These are phyloP conservation scores for Ascochyta koolunga DNA, from an alignment of 2,329 filamentous ascomycete genomes.

Conservation along the genomic window DNA sequence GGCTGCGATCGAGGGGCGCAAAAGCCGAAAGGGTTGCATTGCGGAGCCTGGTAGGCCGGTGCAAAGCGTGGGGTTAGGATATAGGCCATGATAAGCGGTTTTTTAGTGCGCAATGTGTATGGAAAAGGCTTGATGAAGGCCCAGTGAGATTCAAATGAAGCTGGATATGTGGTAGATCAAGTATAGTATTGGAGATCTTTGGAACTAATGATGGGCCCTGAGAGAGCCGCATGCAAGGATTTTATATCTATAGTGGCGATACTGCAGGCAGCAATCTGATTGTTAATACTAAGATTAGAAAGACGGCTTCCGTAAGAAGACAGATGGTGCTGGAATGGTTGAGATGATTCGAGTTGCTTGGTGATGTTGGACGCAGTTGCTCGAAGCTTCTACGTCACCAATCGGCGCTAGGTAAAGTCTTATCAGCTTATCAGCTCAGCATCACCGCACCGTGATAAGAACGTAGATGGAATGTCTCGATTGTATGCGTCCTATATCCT, in stretches of 20 bases:
- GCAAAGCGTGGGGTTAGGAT: constrained; percentile 41
- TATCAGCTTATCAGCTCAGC: not conserved
- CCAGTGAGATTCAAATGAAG: constrained; percentile 24
- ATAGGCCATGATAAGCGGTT: constrained; percentile 38
- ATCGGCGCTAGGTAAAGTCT: not conserved
- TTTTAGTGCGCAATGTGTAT: constrained; percentile 4
- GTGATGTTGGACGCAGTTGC: constrained; percentile 33
- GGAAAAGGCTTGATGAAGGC: constrained; percentile 13
- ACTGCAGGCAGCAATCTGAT: constrained; percentile 32
- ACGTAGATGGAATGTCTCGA: no score
- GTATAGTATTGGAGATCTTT: constrained; percentile 25
- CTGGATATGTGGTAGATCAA: constrained; percentile 29
- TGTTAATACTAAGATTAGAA: constrained; percentile 35
- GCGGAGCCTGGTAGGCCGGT: constrained; percentile 37
- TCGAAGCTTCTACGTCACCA: constrained; percentile 24
- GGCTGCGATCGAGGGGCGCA: constrained; percentile 31
- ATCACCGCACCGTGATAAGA: no score
- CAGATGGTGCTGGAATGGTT: constrained; percentile 36
- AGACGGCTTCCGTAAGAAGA: constrained; percentile 34
- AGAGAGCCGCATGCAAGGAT: constrained; percentile 16
- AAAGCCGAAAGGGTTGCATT: constrained; percentile 38
- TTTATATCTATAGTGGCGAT: constrained; percentile 43
- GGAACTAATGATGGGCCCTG: constrained; percentile 33
- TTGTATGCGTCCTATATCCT: no score
- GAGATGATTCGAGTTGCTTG: constrained; percentile 29